Conservation (phyloP, 1,284 basidiomycete genomes). For the Moesziomyces sp. region DNA sequence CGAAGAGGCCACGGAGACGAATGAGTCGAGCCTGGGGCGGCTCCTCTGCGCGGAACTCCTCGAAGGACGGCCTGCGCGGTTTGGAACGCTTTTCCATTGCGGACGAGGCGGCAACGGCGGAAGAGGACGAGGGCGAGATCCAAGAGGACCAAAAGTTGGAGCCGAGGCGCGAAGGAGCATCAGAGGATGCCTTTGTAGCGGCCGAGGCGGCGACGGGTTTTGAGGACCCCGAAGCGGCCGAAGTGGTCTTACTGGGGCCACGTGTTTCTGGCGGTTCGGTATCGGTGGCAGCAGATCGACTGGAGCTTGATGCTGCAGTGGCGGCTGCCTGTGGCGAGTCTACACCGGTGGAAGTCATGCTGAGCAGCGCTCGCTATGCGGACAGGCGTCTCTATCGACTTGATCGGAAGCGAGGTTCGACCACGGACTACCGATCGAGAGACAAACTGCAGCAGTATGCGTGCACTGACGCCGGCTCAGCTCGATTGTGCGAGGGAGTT, state of each 20-base stretch:
- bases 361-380: slow-evolving; percentile 1
- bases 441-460: slow-evolving; percentile 1
- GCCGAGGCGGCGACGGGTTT: slow-evolving; percentile 2
- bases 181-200: slow-evolving; percentile 1
- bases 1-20: slow-evolving; percentile 65
- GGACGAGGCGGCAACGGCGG: slow-evolving; percentile 51
- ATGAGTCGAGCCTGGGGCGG: slow-evolving; percentile 66
- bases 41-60: slow-evolving; percentile 63
- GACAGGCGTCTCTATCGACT: slow-evolving; percentile 4
- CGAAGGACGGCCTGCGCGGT: slow-evolving; percentile 52
- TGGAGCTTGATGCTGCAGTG: slow-evolving; percentile 6
- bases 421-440: background rate
- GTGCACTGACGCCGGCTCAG: background rate
- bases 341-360: slow-evolving; percentile 18
- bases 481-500: background rate
- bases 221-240: slow-evolving; percentile 1
- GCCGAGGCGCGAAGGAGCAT: slow-evolving; percentile 39
- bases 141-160: slow-evolving; percentile 52
- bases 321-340: slow-evolving; percentile 15
- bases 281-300: slow-evolving; percentile 1
- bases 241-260: background rate
- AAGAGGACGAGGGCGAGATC: slow-evolving; percentile 53
- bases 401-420: background rate
- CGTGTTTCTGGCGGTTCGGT: slow-evolving; percentile 32
- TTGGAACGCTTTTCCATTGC: slow-evolving; percentile 48